Percentiles rank a stretch among this genome's conserved stretches.
Conservation (phyloP, 306 rosid species). For the Pyrus bretschneideri region DNA sequence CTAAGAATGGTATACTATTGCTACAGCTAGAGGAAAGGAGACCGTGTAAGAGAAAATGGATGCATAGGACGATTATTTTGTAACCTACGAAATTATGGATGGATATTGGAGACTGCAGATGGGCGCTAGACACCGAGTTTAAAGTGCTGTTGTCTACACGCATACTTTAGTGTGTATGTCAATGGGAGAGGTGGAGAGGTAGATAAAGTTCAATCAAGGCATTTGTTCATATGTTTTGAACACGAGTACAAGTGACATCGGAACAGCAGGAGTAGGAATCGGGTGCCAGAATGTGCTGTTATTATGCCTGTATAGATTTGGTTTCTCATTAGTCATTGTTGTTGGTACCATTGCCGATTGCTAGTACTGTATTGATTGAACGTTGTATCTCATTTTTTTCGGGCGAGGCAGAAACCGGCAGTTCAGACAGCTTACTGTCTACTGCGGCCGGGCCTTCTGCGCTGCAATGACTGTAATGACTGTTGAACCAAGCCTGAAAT, state of each 20-base stretch:
- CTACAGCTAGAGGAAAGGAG: conserved; percentile 19
- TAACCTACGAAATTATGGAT: neutral
- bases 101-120: neutral
- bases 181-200: neutral
- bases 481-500: neutral
- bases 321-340: neutral
- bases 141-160: neutral
- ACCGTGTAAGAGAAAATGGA: neutral
- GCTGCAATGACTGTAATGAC: neutral
- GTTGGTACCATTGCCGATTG: neutral
- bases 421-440: neutral
- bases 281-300: neutral
- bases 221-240: neutral
- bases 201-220: neutral
- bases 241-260: neutral
- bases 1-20: conserved; percentile 11
- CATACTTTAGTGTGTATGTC: neutral
- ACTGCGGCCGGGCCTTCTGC: neutral
- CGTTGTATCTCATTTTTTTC: neutral
- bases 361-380: neutral
- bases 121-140: neutral
- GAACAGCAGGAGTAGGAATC: neutral
- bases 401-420: neutral
- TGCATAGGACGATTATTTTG: neutral
- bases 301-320: conserved; percentile 1